Conservation (phyloP, 371 early-diverging fungal species). For the Mortierella sp. region DNA sequence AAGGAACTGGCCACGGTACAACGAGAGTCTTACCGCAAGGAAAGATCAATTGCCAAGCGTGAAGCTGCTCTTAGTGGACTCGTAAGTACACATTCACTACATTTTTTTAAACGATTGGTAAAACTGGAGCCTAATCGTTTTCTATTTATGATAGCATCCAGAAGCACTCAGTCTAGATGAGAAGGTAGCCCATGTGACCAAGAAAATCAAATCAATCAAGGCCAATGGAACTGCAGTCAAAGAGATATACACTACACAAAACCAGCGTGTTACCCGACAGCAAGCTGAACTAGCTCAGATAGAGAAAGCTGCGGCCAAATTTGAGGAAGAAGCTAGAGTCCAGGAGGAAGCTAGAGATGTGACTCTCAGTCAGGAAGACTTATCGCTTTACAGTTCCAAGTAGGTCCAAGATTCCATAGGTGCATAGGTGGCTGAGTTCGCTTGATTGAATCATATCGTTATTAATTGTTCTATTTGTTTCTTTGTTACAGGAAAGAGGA, state of each 20-base stretch:
- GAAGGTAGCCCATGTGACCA: conserved; percentile 74
- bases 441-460: not conserved
- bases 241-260: conserved; percentile 70
- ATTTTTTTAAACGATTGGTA: not conserved
- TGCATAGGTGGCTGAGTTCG: not conserved
- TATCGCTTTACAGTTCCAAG: conserved; percentile 30
- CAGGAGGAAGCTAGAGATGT: conserved; percentile 51
- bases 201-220: conserved; percentile 74
- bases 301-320: conserved; percentile 58
- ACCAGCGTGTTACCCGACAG: conserved; percentile 50
- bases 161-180: conserved; percentile 78
- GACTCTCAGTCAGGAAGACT: conserved; percentile 24
- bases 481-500: conserved; percentile 71
- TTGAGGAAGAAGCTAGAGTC: conserved; percentile 61
- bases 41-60: conserved; percentile 78
- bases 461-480: not conserved
- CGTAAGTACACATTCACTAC: conserved; percentile 48
- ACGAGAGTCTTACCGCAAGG: conserved; percentile 79
- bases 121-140: not conserved
- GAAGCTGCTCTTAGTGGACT: conserved; percentile 71
- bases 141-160: conserved; percentile 57
- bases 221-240: conserved; percentile 66
- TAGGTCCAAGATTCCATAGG: conserved; percentile 4
- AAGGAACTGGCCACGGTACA: conserved; percentile 80
- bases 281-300: conserved; percentile 46